Evolutionary conservation across 192 early-diverging fungal genomes (phyloP), one percentile per base, ranked within the genome.

Genomic region (Powellomyces hirtus): DNA sequence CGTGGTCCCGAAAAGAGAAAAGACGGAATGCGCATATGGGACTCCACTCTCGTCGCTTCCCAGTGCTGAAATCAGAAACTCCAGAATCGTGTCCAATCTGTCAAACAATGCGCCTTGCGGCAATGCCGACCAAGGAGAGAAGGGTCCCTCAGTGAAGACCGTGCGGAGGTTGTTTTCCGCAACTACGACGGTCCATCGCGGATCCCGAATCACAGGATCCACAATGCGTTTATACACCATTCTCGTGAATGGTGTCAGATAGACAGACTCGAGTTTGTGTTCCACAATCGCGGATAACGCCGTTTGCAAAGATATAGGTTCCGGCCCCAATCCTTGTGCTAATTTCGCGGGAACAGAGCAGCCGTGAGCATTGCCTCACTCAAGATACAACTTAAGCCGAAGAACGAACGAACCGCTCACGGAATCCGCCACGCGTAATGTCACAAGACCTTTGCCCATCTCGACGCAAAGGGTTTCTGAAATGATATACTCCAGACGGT

Each of bases 401-500:
- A n/a, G n/a, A n/a, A n/a, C n/a, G n/a, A n/a, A n/a, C n/a, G n/a
- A n/a, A 52, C 50, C 50, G 50, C 50, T 52, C 50, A 56, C 53
- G 27, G 53, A 26, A 26, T 60, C 59, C 33, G 36, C 4, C 5
- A 60, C 36, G 2, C 22, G 2, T 37, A 60, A 13, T 27, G 20
- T 36, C 5, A 38, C 37, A 10, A 14, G 11, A 14, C 33, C 5
- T 36, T 60, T 2, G 3, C 4, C 36, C 4, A 60, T 20, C 13
- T 72, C 62, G n/a, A 72, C 35, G 7, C 36, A 33, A 1, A 72
- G 38, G 1, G 38, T 62, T 29, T 72, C 57, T 13, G 70, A 64
- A 44, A 72, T 38, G 29, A 72, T 59, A 22, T 72, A 72, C 36
- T 72, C 70, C 52, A 72, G 56, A 10, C 70, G 70, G 55, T 44